Evolutionary conservation across 192 early-diverging fungal species (phyloP).

Genomic region (Coemansia guatemalensis): DNA sequence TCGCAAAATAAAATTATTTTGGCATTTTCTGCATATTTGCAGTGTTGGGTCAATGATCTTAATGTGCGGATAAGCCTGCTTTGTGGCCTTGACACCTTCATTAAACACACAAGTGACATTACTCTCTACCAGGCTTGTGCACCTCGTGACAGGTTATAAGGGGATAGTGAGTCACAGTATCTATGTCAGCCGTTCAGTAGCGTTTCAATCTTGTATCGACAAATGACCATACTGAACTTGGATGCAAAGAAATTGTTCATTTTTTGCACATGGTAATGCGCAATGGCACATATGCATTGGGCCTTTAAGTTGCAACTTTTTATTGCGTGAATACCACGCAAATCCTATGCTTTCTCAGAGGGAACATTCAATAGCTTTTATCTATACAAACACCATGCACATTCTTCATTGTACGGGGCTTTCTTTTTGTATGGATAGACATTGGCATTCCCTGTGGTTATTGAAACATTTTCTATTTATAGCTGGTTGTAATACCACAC

Average conservation of each 20-base stretch:
- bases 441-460: background rate
- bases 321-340: background rate
- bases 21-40: background rate
- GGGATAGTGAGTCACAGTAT: background rate
- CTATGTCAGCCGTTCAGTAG: background rate
- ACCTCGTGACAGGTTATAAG: background rate
- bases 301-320: background rate
- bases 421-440: background rate
- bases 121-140: background rate
- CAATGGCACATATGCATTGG: background rate
- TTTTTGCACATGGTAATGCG: background rate
- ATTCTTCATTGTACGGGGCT: background rate
- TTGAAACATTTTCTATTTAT: background rate
- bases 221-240: background rate
- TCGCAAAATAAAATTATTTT: background rate
- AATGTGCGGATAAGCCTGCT: background rate
- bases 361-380: background rate
- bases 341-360: background rate
- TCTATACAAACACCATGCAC: background rate
- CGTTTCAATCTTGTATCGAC: background rate
- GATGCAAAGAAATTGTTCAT: background rate
- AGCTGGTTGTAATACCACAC: background rate
- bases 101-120: background rate
- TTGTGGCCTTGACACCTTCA: background rate
- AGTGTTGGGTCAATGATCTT: background rate